Evolutionary conservation across 306 rosid species (phyloP).

Genomic region (Castanospermum australe): DNA sequence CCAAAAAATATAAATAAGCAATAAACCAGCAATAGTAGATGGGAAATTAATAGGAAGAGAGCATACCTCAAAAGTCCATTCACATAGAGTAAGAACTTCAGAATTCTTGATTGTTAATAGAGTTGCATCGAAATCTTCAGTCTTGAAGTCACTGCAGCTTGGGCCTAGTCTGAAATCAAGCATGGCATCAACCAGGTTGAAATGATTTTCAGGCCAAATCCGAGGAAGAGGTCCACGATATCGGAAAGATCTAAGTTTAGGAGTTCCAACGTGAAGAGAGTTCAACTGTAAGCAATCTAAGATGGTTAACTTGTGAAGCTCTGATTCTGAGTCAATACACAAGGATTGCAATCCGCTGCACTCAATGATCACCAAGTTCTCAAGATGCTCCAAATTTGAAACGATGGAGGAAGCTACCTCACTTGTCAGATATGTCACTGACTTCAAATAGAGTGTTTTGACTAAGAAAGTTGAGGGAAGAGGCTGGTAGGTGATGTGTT

Average conservation of each 20-base stretch:
- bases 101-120: constrained; percentile 72
- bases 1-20: background rate
- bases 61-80: constrained; percentile 79
- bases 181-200: constrained; percentile 65
- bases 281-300: constrained; percentile 61
- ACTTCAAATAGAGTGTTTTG: constrained; percentile 61
- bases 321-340: constrained; percentile 46
- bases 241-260: constrained; percentile 51
- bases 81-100: constrained; percentile 55
- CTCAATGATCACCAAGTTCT: constrained; percentile 54
- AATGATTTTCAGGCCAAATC: constrained; percentile 59
- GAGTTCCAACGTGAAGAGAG: constrained; percentile 51
- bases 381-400: constrained; percentile 53
- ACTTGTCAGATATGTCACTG: constrained; percentile 40
- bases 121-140: constrained; percentile 58
- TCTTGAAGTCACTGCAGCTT: constrained; percentile 22
- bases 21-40: background rate
- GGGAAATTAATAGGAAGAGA: background rate
- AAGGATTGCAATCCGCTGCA: constrained; percentile 62
- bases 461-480: constrained; percentile 45
- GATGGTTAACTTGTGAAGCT: constrained; percentile 54
- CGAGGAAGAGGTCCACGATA: constrained; percentile 57
- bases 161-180: constrained; percentile 73
- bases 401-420: constrained; percentile 54
- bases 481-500: constrained; percentile 23